Base-by-base conservation (phyloP, 2,329 filamentous ascomycete genomes). In the Drechslera avenae region DNA sequence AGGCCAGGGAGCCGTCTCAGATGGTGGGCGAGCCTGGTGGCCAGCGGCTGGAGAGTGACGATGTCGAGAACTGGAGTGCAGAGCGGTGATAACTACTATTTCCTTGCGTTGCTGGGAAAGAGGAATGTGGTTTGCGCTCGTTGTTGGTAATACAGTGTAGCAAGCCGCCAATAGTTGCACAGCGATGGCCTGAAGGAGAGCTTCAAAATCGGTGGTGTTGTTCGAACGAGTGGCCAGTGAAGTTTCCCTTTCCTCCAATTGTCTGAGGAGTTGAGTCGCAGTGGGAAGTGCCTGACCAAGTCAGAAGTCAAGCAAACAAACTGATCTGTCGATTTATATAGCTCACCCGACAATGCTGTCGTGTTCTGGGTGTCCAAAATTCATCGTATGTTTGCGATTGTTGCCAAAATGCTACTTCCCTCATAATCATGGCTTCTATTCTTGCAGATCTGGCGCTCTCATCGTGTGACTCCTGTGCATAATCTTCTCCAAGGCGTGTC, bases 121-220 rank as follows among this genome's bases (percentile, higher is more conserved):
- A 3, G 58, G 55, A 6, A 63, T 23, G 32, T 41, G 46, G 13
- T 42, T 42, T 9, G 52, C 56, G 21, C 51, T 59, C 1, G 56
- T 52, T 1, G 50, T 39, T 7, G 50, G 58, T 10, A 57, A 43
- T 10, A 51, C 8, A 4, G 64, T 68, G 35, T 57, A 66, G 46
- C 63, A 68, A 18, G 62, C 65, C 8, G 65, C 60, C 4, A 68
- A 47, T 8, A 69, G 37, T 26, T 66, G 59, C 2, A 67, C 37
- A 3, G 63, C 65, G 36, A 67, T 61, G 8, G 57, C 44, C 5
- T 58, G 50, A 9, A 67, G 21, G 10, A 63, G 33, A 3, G 36
- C 17, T 14, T 64, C 59, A 13, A 57, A 61, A 1, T 33, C 14
- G n/a, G 44, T 43, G 2, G 18, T 19, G 4, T 43, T 39, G n/a